phyloP scores from a whole-genome alignment of 148 eudicot species.

The Rhododendron ovatum region DNA sequence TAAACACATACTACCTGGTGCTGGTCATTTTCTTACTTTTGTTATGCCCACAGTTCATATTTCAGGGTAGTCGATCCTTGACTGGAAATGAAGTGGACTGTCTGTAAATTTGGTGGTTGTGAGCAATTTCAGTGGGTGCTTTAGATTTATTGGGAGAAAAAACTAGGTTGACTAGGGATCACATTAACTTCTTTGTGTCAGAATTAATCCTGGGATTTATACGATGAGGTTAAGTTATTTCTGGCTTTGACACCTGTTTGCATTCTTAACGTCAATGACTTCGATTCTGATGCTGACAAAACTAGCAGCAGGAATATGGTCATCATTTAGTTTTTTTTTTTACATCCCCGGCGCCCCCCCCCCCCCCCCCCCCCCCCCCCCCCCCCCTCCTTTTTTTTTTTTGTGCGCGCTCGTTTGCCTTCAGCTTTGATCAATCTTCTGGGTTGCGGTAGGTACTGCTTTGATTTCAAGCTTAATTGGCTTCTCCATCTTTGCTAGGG shows the following conservation, averaged over 20 bases:
- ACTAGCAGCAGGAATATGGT: background rate
- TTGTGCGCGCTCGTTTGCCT: no score
- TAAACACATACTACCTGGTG: background rate
- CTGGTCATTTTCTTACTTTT: constrained; percentile 3
- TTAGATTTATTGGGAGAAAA: background rate
- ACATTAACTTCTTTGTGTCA: background rate
- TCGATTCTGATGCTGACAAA: background rate
- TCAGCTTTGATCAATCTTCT: background rate
- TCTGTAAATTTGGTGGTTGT: constrained; percentile 3
- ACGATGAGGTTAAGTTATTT: background rate
- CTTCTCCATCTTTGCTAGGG: background rate
- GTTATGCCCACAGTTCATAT: background rate
- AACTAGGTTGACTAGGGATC: background rate
- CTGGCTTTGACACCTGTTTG: background rate
- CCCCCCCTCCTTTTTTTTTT: background rate
- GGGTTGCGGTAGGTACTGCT: background rate
- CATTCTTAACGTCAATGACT: background rate
- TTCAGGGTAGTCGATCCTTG: background rate
- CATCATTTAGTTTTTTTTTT: background rate
- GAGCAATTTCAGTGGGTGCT: background rate
- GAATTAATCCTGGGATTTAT: background rate
- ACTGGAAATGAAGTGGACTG: constrained; percentile 1
- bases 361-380: no score
- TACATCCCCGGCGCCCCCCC: no score
- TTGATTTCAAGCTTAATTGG: background rate